Conservation (phyloP, 164 flowering plant genomes). For the Magnolia changhungtana region DNA sequence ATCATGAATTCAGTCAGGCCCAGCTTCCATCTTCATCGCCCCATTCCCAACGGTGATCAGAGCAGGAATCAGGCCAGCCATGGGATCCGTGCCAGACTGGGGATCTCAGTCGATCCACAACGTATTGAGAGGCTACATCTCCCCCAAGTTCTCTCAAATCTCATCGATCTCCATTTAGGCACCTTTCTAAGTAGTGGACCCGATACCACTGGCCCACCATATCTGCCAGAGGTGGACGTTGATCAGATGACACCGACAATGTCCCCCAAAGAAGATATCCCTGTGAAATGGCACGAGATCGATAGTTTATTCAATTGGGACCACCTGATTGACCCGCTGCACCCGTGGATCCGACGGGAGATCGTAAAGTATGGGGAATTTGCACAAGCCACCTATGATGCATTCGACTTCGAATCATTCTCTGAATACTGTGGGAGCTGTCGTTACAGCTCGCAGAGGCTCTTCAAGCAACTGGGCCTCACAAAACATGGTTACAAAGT, state of each 20-base stretch:
- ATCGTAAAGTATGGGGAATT: conserved; percentile 54
- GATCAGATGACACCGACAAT: conserved; percentile 8
- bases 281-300: conserved; percentile 43
- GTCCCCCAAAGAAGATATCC: conserved; percentile 51
- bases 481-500: conserved; percentile 40
- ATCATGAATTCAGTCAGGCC: no score
- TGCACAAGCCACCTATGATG: conserved; percentile 51
- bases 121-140: background rate
- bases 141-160: background rate
- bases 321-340: conserved; percentile 48
- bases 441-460: conserved; percentile 29
- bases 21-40: no score
- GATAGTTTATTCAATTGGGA: conserved; percentile 44
- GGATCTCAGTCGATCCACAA: background rate
- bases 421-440: conserved; percentile 64
- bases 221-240: background rate
- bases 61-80: no score
- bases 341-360: conserved; percentile 52
- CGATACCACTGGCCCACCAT: no score
- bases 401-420: conserved; percentile 38
- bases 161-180: background rate
- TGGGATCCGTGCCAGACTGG: no score
- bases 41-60: no score
- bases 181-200: background rate
- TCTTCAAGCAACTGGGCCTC: conserved; percentile 44